A percentile compares a stretch with the other conserved stretches of the same genome.
These are phyloP conservation scores for Saccharomycopsis fermentans DNA, from an alignment of 805 yeast genomes.

Conservation along the genomic window DNA sequence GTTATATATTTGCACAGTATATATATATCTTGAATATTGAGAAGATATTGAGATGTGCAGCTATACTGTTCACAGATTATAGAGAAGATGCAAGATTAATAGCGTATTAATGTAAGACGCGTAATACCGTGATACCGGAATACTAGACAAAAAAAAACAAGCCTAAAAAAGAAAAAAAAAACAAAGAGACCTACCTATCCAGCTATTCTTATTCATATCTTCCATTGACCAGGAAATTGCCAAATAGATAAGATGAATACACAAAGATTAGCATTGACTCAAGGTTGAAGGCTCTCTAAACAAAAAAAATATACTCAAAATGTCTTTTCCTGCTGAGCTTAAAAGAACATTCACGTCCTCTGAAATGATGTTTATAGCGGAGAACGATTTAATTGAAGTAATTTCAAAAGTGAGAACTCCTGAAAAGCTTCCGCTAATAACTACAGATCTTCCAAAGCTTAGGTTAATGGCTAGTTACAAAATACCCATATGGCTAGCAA, in stretches of 20 bases:
- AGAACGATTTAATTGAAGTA: conserved; percentile 62
- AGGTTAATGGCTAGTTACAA: conserved; percentile 57
- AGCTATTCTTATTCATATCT: no score
- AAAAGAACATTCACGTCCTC: conserved; percentile 55
- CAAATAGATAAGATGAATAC: no score
- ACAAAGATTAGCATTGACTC: no score
- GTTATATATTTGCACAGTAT: no score
- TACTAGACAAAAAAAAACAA: no score
- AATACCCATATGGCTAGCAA: conserved; percentile 83
- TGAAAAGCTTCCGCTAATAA: conserved; percentile 20
- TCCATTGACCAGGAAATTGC: no score
- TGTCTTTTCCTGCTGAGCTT: conserved; percentile 54
- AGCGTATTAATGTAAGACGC: no score
- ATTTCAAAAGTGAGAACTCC: conserved; percentile 4
- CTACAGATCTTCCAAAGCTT: conserved; percentile 46
- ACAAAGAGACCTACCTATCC: neutral
- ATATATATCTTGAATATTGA: no score
- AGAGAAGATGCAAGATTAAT: no score
- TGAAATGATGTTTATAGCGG: conserved; percentile 79
- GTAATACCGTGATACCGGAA: no score
- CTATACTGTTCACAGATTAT: no score
- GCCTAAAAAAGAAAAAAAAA: neutral
- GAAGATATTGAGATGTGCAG: neutral
- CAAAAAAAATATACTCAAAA: conserved; percentile 21
- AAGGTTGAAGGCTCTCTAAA: neutral